Evolutionary conservation across 1,284 basidiomycete genomes (phyloP), one percentile per base, ranked within the genome.

Genomic region (Wolfiporia cocos): DNA sequence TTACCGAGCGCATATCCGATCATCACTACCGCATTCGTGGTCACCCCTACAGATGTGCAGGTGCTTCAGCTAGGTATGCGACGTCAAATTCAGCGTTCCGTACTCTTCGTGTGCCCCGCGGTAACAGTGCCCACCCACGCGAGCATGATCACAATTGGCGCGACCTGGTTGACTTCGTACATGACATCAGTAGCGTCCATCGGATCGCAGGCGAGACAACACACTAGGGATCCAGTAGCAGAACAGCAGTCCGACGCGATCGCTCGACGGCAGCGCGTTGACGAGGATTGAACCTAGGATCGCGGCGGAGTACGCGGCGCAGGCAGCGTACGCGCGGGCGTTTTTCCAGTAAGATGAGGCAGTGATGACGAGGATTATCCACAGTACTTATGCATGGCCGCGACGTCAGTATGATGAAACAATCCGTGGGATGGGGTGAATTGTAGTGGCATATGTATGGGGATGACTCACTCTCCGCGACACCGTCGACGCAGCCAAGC

Each of bases 41-140:
- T 86, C 2, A 62, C 52, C 33, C 53, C 61, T 57, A 44, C 5
- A 14, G 4, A 29, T n/a, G n/a, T n/a, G n/a, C n/a, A n/a, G 12
- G 28, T 9, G 17, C n/a, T n/a, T n/a, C n/a, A n/a, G n/a, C n/a
- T n/a, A n/a, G 29, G 26, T 15, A 29, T 19, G 6, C 19, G 14
- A 29, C 23, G 21, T 30, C 28, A 28, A 19, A n/a, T 17, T 15
- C 32, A 17, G 32, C 22, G 32, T 20, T n/a, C 38, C 44, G 11
- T 34, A 50, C 76, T 72, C 62, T 89, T 89, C 4, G 86, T 88
- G 56, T 88, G 85, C 0, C 86, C 86, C 1, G 84, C 75, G 3
- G 81, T 86, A 6, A 80, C 71, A 11, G 64, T 70, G 2, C 73
- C 76, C 22, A 85, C 61, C 86, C 86, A 88, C 11, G 76, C 77